phyloP scores from a whole-genome alignment of 176 grass and related monocot species.

The Chrysopogon serrulatus region DNA sequence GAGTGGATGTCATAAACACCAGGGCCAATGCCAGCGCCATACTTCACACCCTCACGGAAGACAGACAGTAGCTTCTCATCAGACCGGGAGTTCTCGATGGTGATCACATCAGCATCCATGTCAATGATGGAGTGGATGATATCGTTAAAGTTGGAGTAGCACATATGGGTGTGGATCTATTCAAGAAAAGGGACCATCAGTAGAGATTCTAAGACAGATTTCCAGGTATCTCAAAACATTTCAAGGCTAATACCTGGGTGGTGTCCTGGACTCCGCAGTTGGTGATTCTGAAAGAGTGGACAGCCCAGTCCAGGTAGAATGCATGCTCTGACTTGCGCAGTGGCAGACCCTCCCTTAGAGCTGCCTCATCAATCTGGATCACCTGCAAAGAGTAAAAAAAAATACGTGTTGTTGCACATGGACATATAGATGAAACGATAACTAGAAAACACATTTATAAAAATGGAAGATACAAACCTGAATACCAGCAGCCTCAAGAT shows the following conservation, averaged over 20 bases:
- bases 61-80: constrained; percentile 89
- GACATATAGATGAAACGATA: neutral
- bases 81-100: constrained; percentile 89
- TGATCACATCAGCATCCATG: constrained; percentile 97
- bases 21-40: constrained; percentile 86
- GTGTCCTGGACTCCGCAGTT: constrained; percentile 86
- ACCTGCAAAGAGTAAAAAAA: constrained; percentile 48
- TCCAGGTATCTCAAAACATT: neutral
- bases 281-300: constrained; percentile 96
- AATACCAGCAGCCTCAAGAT: constrained; percentile 84
- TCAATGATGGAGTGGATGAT: constrained; percentile 96
- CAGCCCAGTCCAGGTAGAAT: constrained; percentile 93
- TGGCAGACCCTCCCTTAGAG: constrained; percentile 84
- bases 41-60: constrained; percentile 89
- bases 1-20: constrained; percentile 98
- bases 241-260: constrained; percentile 62
- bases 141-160: constrained; percentile 98
- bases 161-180: constrained; percentile 98
- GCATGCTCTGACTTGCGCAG: constrained; percentile 88
- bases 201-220: neutral
- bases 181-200: neutral
- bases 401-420: neutral
- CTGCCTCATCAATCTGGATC: constrained; percentile 97
- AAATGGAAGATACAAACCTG: constrained; percentile 43
- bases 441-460: neutral